Evolutionary conservation across 2,329 filamentous ascomycete species (phyloP), one percentile per base, ranked within the genome.

Genomic region (Hirsutella rhossiliensis): DNA sequence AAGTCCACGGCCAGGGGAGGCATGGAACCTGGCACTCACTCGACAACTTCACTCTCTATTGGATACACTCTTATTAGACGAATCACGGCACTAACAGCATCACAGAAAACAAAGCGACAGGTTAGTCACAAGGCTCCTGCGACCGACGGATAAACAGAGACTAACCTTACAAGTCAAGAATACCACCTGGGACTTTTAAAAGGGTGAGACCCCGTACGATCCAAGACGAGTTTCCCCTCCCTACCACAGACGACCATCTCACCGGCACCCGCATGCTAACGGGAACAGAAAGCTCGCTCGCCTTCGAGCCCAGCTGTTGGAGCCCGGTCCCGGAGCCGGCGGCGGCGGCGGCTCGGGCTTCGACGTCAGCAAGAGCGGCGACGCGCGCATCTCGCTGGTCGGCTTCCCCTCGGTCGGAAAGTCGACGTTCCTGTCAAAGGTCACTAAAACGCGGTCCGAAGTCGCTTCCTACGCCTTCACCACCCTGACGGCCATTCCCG

Each of bases 361-460:
- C 62, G 85, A 90, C 59, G 92, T 98, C 37, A 92, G 84, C 62
- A 98, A 98, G 67, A 90, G 84, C 52, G 92, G 92, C 50, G 92
- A 98, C 71, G 92, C 92, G 13, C 81, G 92, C 57, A 97, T 98
- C 66, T 88, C 94, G 2, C 78, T 98, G 2, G 94, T 98, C 43
- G 92, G 92, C n/a, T 98, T 98, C 56, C 92, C 94, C 0, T 98
- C 94, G 0, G 92, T 98, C 42, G 92, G 92, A 62, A 98, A 98
- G 70, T 98, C 92, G 3, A 98, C 92, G 0, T 97, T 98, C 60
- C 64, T 98, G n/a, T 96, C 89, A 41, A 96, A 97, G 60, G 94
- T 98, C 62, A 98, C 92, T 41, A 97, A 95, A 68, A 98, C 94
- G 34, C 88, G 87, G 59, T 95, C 88, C 42, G 90, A 96, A 62